Base-by-base conservation (phyloP, 2,329 filamentous ascomycete species). In the Pseudogymnoascus sp. region DNA sequence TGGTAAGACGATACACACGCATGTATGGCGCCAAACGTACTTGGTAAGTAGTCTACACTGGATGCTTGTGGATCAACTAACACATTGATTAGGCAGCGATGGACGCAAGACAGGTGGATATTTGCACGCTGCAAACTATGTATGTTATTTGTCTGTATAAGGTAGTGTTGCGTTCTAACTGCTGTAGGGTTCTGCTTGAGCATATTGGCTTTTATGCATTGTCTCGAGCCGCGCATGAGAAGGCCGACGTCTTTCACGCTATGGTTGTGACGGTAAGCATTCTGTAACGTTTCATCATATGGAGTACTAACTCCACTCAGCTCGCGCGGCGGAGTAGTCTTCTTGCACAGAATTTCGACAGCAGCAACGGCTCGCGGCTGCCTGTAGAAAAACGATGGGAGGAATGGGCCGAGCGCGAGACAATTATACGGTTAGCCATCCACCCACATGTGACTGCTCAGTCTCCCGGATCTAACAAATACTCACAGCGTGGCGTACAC, bases 351-450 rank as follows among this genome's bases (percentile, higher is more conserved):
- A 60, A 61, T 22, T 62, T 52, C 23, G 62, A 62, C 14, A 58
- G 61, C 11, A 64, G 64, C 41, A 59, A 62, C 23, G 66, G 62
- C 33, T 59, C 62, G 12, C 62, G 67, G n/a, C 63, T 66, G 16
- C 63, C 66, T 4, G 35, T 66, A 16, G 67, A 68, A 22, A 61
- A 66, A 28, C 66, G 64, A 52, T 68, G 67, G 67, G 65, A 55
- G 23, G 67, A 68, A 62, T 68, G 67, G 67, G 66, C 64, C 25
- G 65, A 67, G 38, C 60, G 67, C 36, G 67, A 68, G 60, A 65
- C 66, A 6, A 59, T 67, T 33, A 67, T 68, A 28, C 63, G 67
- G 67, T 67, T 55, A 22, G 58, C n/a, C 9, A 33, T 19, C n/a
- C 28, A 16, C 8, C n/a, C 49, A 3, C 58, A 5, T 42, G 9